Percentiles rank a stretch among this genome's conserved stretches.
phyloP scores from a whole-genome alignment of 306 rosid genomes.

The Biancaea sappan region DNA sequence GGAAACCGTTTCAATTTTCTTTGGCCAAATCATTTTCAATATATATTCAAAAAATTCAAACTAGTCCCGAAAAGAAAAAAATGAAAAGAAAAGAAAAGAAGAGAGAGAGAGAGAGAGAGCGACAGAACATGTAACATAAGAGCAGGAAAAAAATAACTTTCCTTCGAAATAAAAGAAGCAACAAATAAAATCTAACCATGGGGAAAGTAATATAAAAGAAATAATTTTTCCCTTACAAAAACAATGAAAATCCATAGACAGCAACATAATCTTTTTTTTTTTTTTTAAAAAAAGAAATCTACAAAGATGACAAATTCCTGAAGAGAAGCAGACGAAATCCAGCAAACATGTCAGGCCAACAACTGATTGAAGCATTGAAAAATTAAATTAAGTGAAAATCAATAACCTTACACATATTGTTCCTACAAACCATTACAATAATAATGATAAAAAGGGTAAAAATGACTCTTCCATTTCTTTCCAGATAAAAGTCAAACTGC shows the following conservation, averaged over 20 bases:
- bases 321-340: neutral
- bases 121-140: neutral
- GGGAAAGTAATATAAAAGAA: neutral
- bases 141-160: conserved; percentile 8
- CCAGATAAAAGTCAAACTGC: conserved; percentile 7
- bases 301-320: neutral
- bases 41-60: conserved; percentile 4
- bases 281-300: neutral
- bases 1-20: neutral
- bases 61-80: no score
- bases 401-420: conserved; percentile 2
- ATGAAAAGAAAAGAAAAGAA: no score
- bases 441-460: neutral
- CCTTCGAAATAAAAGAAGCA: neutral
- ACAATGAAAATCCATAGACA: neutral
- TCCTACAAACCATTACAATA: neutral
- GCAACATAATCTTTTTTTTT: neutral
- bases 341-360: neutral
- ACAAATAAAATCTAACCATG: neutral
- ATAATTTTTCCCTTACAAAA: neutral
- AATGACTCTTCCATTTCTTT: neutral
- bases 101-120: neutral
- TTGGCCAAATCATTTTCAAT: conserved; percentile 8
- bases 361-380: neutral
- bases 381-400: neutral